These are phyloP conservation scores for Acanthamoeba divionensis DNA, from an alignment of 208 protist genomes.

Conservation along the genomic window DNA sequence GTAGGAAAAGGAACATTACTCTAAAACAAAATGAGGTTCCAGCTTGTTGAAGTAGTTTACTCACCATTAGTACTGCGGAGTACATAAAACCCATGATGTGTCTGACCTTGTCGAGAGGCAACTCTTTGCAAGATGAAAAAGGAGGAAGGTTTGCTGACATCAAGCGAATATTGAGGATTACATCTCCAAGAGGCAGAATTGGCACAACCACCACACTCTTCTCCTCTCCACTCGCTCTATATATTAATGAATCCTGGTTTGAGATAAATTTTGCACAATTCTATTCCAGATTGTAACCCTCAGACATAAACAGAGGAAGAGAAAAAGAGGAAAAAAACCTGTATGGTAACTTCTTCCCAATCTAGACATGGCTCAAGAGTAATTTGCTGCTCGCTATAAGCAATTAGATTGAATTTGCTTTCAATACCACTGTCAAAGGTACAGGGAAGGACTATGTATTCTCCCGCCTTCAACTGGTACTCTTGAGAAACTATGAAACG, in stretches of 20 bases:
- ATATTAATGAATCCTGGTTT: no score
- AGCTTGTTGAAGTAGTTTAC: not conserved
- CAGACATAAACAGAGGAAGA: no score
- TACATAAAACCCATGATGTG: constrained; percentile 42
- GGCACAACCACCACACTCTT: not conserved
- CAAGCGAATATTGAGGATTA: constrained; percentile 23
- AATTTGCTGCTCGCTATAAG: constrained; percentile 29
- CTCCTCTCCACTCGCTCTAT: constrained; percentile 11
- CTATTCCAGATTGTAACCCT: no score
- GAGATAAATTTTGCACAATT: no score
- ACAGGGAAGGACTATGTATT: constrained; percentile 28
- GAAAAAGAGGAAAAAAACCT: no score
- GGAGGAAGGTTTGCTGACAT: not conserved
- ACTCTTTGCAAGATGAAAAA: not conserved
- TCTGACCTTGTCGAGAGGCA: not conserved
- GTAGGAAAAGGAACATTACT: not conserved
- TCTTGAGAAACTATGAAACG: constrained; percentile 18
- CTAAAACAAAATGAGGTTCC: not conserved
- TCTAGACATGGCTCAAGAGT: not conserved
- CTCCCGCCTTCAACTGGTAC: constrained; percentile 7
- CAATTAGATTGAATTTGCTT: constrained; percentile 5
- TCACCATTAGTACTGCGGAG: constrained; percentile 27
- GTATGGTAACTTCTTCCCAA: no score
- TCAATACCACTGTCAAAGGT: not conserved
- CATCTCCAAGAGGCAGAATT: constrained; percentile 20